Evolutionary conservation across 768 basidiomycete genomes (phyloP), one percentile per base, ranked within the genome.

Genomic region (Mycena maculata): DNA sequence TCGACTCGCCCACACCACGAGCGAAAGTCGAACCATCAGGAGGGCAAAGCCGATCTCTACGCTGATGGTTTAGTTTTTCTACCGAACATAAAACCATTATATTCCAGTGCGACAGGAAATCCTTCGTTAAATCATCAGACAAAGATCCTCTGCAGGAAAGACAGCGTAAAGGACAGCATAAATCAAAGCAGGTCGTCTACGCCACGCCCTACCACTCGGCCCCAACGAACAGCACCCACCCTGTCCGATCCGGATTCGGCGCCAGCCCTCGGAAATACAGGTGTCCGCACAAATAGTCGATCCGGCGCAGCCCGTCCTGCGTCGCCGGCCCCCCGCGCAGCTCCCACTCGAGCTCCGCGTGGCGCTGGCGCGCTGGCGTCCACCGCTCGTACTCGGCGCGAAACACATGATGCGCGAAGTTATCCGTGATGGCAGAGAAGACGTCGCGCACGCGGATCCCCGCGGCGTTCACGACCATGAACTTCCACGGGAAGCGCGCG

Each of bases 391-490:
- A 59, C 39, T 72, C 68, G 1, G 33, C 11, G n/a, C 16, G 45
- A n/a, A 33, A 64, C 5, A 72, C 62, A 18, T 18, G 23, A 7
- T 64, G 39, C 23, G 56, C 76, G 57, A 90, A 87, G 54, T 84
- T 85, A 44, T 76, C 72, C 58, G 78, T 75, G 47, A 90, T 78
- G 48, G 82, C 82, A 28, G 76, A 65, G 16, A 90, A 79, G 23
- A 91, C 81, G 76, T 91, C 88, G 8, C 76, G 75, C 23, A 83
- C 83, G 42, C 79, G 84, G 41, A 89, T 82, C 0, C 88, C 88
- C 12, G 74, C 70, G 2, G 76, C 61, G 66, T 87, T 88, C 5
- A 72, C 63, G 10, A 86, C 82, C 64, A 82, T 84, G 56, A 89
- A 79, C 12, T 87, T 86, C 90, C 89, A 90, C 18, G 81, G 84